Evolutionary conservation across 108 stramenopile species (phyloP).

Genomic region (Thalassiosira profunda): DNA sequence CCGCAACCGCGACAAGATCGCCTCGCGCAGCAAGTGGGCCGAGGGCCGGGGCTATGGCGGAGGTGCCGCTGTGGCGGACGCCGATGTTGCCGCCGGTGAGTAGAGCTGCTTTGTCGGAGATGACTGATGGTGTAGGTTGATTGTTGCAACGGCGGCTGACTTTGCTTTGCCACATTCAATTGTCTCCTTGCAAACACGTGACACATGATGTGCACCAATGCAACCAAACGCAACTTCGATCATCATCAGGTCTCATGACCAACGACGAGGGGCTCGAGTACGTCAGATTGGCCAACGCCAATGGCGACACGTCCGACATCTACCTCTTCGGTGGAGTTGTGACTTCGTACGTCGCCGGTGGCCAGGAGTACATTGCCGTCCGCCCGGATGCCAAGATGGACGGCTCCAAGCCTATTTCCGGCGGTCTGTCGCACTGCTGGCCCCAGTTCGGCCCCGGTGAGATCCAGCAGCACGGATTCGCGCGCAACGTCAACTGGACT

Average conservation of each 20-base stretch:
- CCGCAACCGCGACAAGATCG: slow-evolving; percentile 22
- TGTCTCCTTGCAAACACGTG: too few relatives aligned
- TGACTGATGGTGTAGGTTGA: slow-evolving; percentile 43
- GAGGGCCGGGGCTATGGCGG: slow-evolving; percentile 22
- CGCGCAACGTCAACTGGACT: slow-evolving; percentile 96
- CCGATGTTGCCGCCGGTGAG: background rate
- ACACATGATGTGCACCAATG: too few relatives aligned
- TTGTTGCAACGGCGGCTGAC: slow-evolving; percentile 83
- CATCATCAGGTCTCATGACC: slow-evolving; percentile 80
- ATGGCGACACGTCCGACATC: slow-evolving; percentile 72
- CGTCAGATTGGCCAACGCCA: slow-evolving; percentile 68
- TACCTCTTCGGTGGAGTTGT: slow-evolving; percentile 87
- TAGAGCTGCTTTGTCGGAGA: too few relatives aligned
- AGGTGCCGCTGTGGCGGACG: background rate
- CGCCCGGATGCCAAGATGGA: slow-evolving; percentile 98
- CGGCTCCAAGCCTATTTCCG: slow-evolving; percentile 96
- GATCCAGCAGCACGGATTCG: slow-evolving; percentile 98
- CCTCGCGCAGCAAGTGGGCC: slow-evolving; percentile 45
- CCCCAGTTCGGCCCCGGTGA: slow-evolving; percentile 92
- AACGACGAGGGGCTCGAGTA: slow-evolving; percentile 81
- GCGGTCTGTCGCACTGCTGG: slow-evolving; percentile 96
- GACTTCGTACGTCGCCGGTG: slow-evolving; percentile 75
- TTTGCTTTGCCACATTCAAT: too few relatives aligned
- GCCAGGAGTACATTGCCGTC: slow-evolving; percentile 93
- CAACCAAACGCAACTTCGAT: too few relatives aligned